Evolutionary conservation across 2,329 filamentous ascomycete genomes (phyloP).

Genomic region (Penicillium brasilianum): DNA sequence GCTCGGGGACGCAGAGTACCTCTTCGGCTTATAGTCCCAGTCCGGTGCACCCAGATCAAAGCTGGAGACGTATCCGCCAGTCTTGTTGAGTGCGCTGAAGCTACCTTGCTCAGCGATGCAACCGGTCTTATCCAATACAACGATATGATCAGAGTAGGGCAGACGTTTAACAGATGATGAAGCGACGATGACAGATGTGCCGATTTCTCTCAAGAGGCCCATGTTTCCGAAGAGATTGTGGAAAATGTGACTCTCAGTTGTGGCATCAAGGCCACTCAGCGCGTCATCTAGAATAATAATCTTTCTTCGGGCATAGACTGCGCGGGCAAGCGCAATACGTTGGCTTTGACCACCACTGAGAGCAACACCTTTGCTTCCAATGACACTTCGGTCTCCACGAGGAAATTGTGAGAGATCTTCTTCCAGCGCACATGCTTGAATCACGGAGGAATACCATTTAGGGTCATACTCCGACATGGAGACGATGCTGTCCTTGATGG

Average conservation of each 20-base stretch:
- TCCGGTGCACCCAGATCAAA: conserved; percentile 43
- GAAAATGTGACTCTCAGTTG: conserved; percentile 57
- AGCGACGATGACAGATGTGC: conserved; percentile 47
- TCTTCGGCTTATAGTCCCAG: conserved; percentile 35
- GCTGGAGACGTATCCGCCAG: conserved; percentile 49
- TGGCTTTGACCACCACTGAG: conserved; percentile 61
- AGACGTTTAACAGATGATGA: conserved; percentile 49
- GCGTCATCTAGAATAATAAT: conserved; percentile 58
- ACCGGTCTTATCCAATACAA: conserved; percentile 47
- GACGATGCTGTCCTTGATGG: conserved; percentile 48
- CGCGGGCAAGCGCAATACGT: conserved; percentile 59
- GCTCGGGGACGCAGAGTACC: conserved; percentile 27
- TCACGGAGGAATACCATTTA: conserved; percentile 45
- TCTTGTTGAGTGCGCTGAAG: conserved; percentile 43
- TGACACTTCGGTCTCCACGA: conserved; percentile 51
- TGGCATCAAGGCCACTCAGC: conserved; percentile 57
- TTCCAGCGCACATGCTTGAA: conserved; percentile 44
- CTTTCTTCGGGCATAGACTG: conserved; percentile 56
- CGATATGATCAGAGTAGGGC: conserved; percentile 50
- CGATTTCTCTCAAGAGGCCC: conserved; percentile 51
- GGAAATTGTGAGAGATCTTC: conserved; percentile 49
- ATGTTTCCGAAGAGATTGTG: conserved; percentile 52
- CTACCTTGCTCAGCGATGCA: conserved; percentile 49
- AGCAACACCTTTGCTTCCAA: conserved; percentile 58
- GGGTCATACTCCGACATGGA: conserved; percentile 44